Base-by-base conservation (phyloP, 805 yeast genomes). In the Spencermartinsiella europaea region DNA sequence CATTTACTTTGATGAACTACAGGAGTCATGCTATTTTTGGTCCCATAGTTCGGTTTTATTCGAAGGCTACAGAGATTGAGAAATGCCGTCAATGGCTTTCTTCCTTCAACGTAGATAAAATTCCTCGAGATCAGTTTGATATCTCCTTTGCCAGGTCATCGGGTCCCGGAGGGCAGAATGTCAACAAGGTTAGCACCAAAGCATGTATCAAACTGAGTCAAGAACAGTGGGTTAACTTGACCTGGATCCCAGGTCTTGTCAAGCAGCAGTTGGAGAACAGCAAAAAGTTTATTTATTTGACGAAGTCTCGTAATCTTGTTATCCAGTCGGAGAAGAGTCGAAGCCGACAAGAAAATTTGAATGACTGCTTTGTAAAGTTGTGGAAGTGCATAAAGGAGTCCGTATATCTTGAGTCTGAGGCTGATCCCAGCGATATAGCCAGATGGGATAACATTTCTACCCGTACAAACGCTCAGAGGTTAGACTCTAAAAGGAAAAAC, bases 141-240 rank as follows among this genome's bases (percentile, higher is more conserved):
- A 58, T 75, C 1, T 52, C 70, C 3, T 82, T 65, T 57, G 69
- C 79, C 44, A 63, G 90, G 48, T 75, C 93, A 0, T 77, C 89
- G 28, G 95, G 95, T 0, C 87, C 95, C 0, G 95, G 95, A 1
- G 95, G 95, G 0, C 95, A 86, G 55, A 83, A 87, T 58, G 95
- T 87, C 8, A 86, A 86, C 62, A 86, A 86, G 55, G 70, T 67
- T 47, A 72, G 68, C 25, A 74, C 85, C 1, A 82, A 85, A 56
- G 86, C 89, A 5, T 80, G 86, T 0, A 59, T 86, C 16, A 67
- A 76, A 3, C 56, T 81, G 46, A 63, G 60, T 5, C 62, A 70
- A 0, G 63, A 63, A 3, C 61, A 69, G 31, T 73, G 86, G 74
- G 62, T 71, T 1, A 52, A 57, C 1, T 74, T 75, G 1, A 49